Conservation (phyloP, 2,329 filamentous ascomycete species). For the Chaetomiaceae sp. region DNA sequence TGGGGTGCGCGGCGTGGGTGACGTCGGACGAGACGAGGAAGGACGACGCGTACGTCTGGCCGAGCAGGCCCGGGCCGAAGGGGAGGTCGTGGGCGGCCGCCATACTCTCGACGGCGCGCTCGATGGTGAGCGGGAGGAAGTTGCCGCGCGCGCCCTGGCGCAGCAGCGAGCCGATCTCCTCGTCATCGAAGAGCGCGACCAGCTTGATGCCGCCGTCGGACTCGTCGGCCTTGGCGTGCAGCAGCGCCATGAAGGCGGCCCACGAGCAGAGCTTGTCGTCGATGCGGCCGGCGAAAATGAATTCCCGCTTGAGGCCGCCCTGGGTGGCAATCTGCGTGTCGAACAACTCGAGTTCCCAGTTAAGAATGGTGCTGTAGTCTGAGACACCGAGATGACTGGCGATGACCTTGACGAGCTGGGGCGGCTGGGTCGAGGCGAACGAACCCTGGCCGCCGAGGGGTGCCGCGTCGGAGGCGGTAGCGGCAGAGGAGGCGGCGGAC, state of each 20-base stretch:
- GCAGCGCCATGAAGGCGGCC: slow-evolving; percentile 77
- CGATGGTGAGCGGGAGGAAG: slow-evolving; percentile 74
- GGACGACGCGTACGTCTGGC: slow-evolving; percentile 81
- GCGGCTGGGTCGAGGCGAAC: slow-evolving; percentile 79
- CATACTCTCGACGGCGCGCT: slow-evolving; percentile 72
- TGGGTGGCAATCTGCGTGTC: slow-evolving; percentile 80
- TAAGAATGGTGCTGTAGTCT: slow-evolving; percentile 70
- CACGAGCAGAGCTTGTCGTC: slow-evolving; percentile 98
- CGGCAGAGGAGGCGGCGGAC: slow-evolving; percentile 27
- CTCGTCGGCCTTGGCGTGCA: slow-evolving; percentile 56
- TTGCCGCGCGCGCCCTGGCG: slow-evolving; percentile 87
- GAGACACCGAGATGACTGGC: slow-evolving; percentile 67
- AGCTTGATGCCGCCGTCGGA: slow-evolving; percentile 72
- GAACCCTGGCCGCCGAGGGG: slow-evolving; percentile 57
- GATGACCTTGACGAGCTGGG: slow-evolving; percentile 77
- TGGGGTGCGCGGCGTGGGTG: slow-evolving; percentile 89
- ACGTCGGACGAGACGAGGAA: slow-evolving; percentile 93
- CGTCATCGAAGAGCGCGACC: slow-evolving; percentile 91
- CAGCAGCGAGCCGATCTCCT: slow-evolving; percentile 88
- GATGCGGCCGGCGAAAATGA: slow-evolving; percentile 91
- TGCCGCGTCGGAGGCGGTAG: slow-evolving; percentile 34
- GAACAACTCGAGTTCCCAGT: slow-evolving; percentile 96
- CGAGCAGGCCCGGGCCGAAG: slow-evolving; percentile 58
- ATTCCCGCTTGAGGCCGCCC: slow-evolving; percentile 80
- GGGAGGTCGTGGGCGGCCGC: slow-evolving; percentile 17